A percentile compares a stretch with the other conserved stretches of the same genome.
Conservation (phyloP, 1,284 basidiomycete species). For the Cerrena zonata region DNA sequence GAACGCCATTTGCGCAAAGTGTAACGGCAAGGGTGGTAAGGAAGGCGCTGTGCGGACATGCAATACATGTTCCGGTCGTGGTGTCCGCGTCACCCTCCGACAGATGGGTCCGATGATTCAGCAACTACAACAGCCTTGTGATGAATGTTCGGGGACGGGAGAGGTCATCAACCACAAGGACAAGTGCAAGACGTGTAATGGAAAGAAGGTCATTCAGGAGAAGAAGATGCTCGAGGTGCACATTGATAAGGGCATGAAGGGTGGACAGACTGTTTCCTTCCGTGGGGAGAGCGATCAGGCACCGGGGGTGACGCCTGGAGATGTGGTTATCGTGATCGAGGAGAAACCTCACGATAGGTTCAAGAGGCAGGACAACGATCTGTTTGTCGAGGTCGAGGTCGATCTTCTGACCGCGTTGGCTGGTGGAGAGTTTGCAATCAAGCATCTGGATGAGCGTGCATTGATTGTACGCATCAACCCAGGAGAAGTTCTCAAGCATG, state of each 20-base stretch:
- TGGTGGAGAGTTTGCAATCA: slow-evolving; percentile 87
- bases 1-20: slow-evolving; percentile 89
- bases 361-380: slow-evolving; percentile 90
- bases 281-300: slow-evolving; percentile 94
- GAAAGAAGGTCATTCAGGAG: slow-evolving; percentile 92
- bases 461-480: slow-evolving; percentile 81
- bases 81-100: slow-evolving; percentile 85
- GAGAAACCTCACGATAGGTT: slow-evolving; percentile 91
- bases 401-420: slow-evolving; percentile 92
- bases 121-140: slow-evolving; percentile 94
- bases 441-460: slow-evolving; percentile 90
- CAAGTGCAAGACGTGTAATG: slow-evolving; percentile 88
- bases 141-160: slow-evolving; percentile 87
- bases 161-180: slow-evolving; percentile 94
- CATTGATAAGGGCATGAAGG: slow-evolving; percentile 99
- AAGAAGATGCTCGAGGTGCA: slow-evolving; percentile 98
- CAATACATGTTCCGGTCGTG: slow-evolving; percentile 79
- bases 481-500: slow-evolving; percentile 92
- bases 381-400: slow-evolving; percentile 82
- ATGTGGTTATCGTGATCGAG: slow-evolving; percentile 95
- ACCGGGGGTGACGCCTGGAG: slow-evolving; percentile 85
- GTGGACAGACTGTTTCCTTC: slow-evolving; percentile 94
- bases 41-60: slow-evolving; percentile 89
- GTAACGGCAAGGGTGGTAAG: slow-evolving; percentile 95
- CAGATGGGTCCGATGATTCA: slow-evolving; percentile 99